Base-by-base conservation (phyloP, 371 early-diverging fungal species). In the Mortierella sp. region DNA sequence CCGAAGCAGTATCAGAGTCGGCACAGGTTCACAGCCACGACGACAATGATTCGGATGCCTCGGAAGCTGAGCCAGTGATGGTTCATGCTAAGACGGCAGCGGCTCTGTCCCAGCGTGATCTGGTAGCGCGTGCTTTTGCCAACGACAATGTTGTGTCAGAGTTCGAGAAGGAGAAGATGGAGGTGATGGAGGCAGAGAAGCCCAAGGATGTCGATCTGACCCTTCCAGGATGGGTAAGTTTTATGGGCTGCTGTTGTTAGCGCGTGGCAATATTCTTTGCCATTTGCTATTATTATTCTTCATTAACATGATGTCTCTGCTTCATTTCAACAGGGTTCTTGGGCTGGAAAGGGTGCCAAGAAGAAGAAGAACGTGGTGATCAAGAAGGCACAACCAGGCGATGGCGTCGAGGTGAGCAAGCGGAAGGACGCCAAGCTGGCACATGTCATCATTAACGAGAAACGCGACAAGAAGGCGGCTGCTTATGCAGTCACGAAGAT, bases 361-460 rank as follows among this genome's bases (percentile, higher is more conserved):
- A 83, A 81, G 59, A 89, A 85, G 69, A 89, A 84, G 81, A 86
- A 85, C 50, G 80, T 87, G 7, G 82, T 90, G 24, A 64, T 86
- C 32, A 86, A 89, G 70, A 83, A 86, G 60, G 75, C 80, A 41
- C 84, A 83, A 65, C 86, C 65, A 3, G 80, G 81, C 21, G 82
- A 83, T 19, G 94, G 93, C 24, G 73, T 93, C 28, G 88, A 88
- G 19, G 80, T 82, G 15, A 70, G 79, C 31, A 89, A 90, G 67
- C 88, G 97, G 50, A 84, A 88, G 82, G 97, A 97, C 79, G 83
- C 88, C 21, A 90, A 94, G 67, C 75, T 96, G 62, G 79, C 87
- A 15, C 84, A 94, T 71, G 97, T 97, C 14, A 95, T 97, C 63
- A 96, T 98, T 76, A 96, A 90, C 82, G 95, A 97, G 73, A 93